Evolutionary conservation across 306 rosid species (phyloP).

Genomic region (Cyclanthera cordifolia): DNA sequence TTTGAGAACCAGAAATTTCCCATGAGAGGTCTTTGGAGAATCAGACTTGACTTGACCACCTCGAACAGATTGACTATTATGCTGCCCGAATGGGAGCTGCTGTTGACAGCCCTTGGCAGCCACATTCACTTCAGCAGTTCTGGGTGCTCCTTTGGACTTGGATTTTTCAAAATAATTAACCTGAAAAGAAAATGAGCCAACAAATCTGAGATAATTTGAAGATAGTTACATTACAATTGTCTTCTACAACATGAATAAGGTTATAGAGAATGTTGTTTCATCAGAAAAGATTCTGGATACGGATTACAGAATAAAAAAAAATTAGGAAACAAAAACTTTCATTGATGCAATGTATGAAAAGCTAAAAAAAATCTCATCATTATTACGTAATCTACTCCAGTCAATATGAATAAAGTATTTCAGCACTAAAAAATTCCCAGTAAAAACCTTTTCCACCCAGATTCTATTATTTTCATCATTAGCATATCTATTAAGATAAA

Average conservation of each 20-base stretch:
- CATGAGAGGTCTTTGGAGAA: conserved; percentile 65
- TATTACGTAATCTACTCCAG: no score
- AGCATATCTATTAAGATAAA: neutral
- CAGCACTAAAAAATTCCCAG: neutral
- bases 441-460: neutral
- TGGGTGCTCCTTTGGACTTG: conserved; percentile 50
- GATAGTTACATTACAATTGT: conserved; percentile 3
- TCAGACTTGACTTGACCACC: conserved; percentile 57
- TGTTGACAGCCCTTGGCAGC: conserved; percentile 52
- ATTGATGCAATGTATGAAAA: no score
- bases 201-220: neutral
- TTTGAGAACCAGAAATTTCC: conserved; percentile 82
- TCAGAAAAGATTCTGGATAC: neutral
- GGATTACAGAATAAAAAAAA: neutral
- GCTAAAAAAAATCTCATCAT: no score
- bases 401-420: no score
- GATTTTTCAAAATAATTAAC: conserved; percentile 71
- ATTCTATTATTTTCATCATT: neutral
- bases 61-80: conserved; percentile 49
- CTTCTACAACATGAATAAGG: neutral
- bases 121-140: conserved; percentile 47
- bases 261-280: neutral
- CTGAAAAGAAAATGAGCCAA: conserved; percentile 22
- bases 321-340: no score
- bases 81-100: conserved; percentile 40